Conservation (phyloP, 257 asterid genomes). For the Penstemon barbatus region DNA sequence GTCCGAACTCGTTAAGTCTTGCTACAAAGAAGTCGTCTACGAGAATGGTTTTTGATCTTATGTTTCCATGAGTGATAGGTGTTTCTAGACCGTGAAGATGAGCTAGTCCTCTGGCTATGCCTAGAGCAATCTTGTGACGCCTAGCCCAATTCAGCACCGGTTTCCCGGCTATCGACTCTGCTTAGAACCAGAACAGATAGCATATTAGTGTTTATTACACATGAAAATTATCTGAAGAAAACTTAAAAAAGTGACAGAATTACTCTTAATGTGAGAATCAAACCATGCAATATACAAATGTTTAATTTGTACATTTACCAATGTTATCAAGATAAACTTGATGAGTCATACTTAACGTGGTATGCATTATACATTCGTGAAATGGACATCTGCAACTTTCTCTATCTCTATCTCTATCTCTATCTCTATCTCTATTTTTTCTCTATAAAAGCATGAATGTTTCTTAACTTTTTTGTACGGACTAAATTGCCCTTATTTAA, state of each 20-base stretch:
- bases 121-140: constrained; percentile 90
- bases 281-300: not conserved
- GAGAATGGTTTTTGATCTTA: constrained; percentile 76
- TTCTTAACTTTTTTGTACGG: too few species aligned
- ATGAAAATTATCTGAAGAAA: not conserved
- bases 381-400: too few species aligned
- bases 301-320: not conserved
- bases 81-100: constrained; percentile 84
- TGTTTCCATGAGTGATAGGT: constrained; percentile 88
- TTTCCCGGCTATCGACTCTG: constrained; percentile 87
- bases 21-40: constrained; percentile 86
- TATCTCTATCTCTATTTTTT: too few species aligned
- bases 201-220: constrained; percentile 1
- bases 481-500: too few species aligned
- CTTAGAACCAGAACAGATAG: constrained; percentile 8
- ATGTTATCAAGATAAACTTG: constrained; percentile 8
- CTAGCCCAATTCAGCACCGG: constrained; percentile 91
- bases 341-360: not conserved
- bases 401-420: too few species aligned
- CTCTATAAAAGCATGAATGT: too few species aligned
- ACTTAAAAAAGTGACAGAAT: too few species aligned
- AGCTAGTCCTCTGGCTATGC: constrained; percentile 86
- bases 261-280: not conserved
- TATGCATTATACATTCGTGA: too few species aligned
- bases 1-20: constrained; percentile 84